phyloP scores from a whole-genome alignment of 176 grass and related monocot species.

The Aegilops longissima region DNA sequence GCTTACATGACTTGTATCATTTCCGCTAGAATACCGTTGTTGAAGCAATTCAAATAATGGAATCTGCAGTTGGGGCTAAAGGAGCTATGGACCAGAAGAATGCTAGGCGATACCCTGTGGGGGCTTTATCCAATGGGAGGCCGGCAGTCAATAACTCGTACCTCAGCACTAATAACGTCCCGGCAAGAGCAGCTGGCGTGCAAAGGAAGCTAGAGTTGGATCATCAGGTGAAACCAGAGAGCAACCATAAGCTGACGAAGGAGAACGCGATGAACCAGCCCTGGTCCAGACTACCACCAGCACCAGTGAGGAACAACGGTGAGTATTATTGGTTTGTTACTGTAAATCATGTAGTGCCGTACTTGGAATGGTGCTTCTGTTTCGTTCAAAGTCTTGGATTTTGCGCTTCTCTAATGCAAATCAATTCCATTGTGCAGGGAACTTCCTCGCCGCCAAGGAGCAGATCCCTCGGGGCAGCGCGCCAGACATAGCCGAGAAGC shows the following conservation, averaged over 20 bases:
- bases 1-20: neutral
- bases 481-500: conserved; percentile 47
- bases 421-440: neutral
- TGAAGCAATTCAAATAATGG: neutral
- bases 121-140: conserved; percentile 52
- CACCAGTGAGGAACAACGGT: conserved; percentile 36
- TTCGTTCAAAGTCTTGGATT: neutral
- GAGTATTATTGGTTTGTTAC: neutral
- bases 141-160: conserved; percentile 52
- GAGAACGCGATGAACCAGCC: conserved; percentile 45
- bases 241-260: conserved; percentile 46
- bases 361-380: neutral
- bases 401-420: neutral
- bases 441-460: conserved; percentile 7
- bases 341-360: too few relatives aligned
- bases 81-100: conserved; percentile 65
- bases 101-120: conserved; percentile 43
- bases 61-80: conserved; percentile 58
- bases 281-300: conserved; percentile 43
- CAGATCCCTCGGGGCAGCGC: conserved; percentile 31
- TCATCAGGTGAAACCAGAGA: conserved; percentile 48
- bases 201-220: conserved; percentile 88
- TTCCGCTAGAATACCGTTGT: neutral
- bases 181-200: conserved; percentile 57
- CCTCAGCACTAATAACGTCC: conserved; percentile 33